phyloP scores from a whole-genome alignment of 176 grass and related monocot genomes.

The Dendrocalamus sinicus region DNA sequence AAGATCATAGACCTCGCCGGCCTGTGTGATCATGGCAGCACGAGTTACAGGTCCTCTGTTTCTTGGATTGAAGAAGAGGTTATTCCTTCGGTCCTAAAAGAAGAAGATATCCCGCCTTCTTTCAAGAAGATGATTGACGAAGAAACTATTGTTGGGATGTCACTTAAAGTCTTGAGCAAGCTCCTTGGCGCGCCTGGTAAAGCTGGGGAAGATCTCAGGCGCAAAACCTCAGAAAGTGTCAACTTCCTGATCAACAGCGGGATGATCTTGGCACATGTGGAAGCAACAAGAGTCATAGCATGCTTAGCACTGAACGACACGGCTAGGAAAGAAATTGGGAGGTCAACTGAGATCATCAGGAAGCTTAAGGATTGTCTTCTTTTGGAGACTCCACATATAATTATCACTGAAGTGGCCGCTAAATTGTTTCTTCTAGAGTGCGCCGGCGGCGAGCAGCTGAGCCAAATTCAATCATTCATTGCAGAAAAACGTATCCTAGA shows the following conservation, averaged over 20 bases:
- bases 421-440: slow-evolving; percentile 36
- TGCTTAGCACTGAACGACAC: neutral
- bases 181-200: neutral
- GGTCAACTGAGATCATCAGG: slow-evolving; percentile 19
- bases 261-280: slow-evolving; percentile 22
- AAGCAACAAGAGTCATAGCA: slow-evolving; percentile 35
- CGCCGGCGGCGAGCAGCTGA: neutral
- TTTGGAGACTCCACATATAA: neutral
- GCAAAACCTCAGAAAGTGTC: neutral
- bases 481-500: neutral
- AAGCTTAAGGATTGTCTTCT: slow-evolving; percentile 36
- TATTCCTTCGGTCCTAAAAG: slow-evolving; percentile 13
- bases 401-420: slow-evolving; percentile 30
- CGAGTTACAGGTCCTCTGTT: neutral
- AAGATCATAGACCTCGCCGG: slow-evolving; percentile 34
- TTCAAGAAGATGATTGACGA: slow-evolving; percentile 27
- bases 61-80: slow-evolving; percentile 46
- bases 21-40: neutral
- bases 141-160: slow-evolving; percentile 37
- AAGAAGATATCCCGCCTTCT: slow-evolving; percentile 31
- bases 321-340: slow-evolving; percentile 5
- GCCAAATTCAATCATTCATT: neutral
- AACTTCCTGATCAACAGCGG: neutral
- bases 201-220: neutral
- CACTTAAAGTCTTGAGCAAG: slow-evolving; percentile 41